Percentiles rank a stretch among this genome's conserved stretches.
These are phyloP conservation scores for Chrysanthemum lavandulifolium DNA, from an alignment of 129 eudicot species.

Conservation along the genomic window DNA sequence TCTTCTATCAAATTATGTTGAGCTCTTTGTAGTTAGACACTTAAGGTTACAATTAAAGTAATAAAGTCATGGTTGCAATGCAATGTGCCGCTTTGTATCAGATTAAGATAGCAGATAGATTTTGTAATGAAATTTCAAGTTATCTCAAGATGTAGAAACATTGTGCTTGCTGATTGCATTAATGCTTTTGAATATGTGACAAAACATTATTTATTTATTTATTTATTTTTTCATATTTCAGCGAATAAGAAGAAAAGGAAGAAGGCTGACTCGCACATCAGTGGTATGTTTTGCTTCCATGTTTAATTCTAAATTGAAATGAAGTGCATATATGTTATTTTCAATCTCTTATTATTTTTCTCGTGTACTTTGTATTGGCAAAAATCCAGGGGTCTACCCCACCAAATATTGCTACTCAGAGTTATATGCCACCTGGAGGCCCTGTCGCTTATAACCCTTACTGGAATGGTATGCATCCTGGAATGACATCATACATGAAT, in stretches of 20 bases:
- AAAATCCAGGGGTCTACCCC: slow-evolving; percentile 80
- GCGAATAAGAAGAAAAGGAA: neutral
- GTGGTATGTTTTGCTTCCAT: neutral
- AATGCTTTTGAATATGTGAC: too few relatives aligned
- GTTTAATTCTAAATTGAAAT: neutral
- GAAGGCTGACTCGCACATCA: neutral
- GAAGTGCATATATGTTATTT: neutral
- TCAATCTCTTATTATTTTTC: neutral
- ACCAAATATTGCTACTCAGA: slow-evolving; percentile 62
- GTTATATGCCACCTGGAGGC: slow-evolving; percentile 73
- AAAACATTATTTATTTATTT: too few relatives aligned
- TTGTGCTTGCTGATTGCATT: too few relatives aligned
- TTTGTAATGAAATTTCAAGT: too few relatives aligned
- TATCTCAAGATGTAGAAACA: too few relatives aligned
- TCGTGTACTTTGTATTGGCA: slow-evolving; percentile 34
- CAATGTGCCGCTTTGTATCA: too few relatives aligned
- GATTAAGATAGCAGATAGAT: too few relatives aligned
- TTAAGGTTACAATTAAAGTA: too few relatives aligned
- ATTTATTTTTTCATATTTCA: neutral
- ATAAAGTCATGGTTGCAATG: too few relatives aligned
- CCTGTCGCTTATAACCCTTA: slow-evolving; percentile 64
- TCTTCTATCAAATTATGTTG: too few relatives aligned
- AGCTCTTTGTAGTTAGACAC: too few relatives aligned
- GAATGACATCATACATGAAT: slow-evolving; percentile 53
- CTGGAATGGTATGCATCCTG: slow-evolving; percentile 73